Evolutionary conservation across 192 early-diverging fungal genomes (phyloP), one percentile per base, ranked within the genome.

Genomic region (Podila epigama): DNA sequence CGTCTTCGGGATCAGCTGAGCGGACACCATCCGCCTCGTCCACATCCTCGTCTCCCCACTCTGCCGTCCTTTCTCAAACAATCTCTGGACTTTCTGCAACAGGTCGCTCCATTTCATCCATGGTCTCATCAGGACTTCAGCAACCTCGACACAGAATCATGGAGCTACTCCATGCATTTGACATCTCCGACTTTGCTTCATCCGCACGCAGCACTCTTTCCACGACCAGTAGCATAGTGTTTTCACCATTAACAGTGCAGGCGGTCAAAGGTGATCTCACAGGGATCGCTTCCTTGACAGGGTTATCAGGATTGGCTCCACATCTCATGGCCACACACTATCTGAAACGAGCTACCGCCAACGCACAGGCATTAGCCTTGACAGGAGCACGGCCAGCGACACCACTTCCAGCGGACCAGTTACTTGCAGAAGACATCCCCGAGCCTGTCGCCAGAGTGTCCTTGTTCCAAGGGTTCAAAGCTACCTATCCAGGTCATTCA

Each of bases 381-480:
- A 70, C 63, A 36, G 61, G 68, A 44, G 52, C 58, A 44, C 61
- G 60, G 4, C 58, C 33, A 31, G 60, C 37, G 20, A 51, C 42
- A 9, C 64, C 57, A 12, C 13, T 56, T 6, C 69, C 72, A 0
- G 81, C 81, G 15, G 71, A 80, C 25, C 68, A 75, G 27, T 53
- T 87, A 6, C 44, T 85, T 20, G 37, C 67, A 7, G 72, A 79
- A 18, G 87, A 87, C 16, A 85, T 88, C 51, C 87, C 87, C 25
- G 87, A 85, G 37, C 75, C 87, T 15, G 81, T 57, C 16, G 71
- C 82, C 12, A 71, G 82, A 6, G 75, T 88, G 10, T 89, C 87
- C 8, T 57, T 89, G 28, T 85, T 87, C 50, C 84, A 87, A 59
- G 83, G 87, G 5, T 89, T 84, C 53, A 80, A 82, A 25, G 81